phyloP scores from a whole-genome alignment of 306 rosid species.

The Rosa lucieae region DNA sequence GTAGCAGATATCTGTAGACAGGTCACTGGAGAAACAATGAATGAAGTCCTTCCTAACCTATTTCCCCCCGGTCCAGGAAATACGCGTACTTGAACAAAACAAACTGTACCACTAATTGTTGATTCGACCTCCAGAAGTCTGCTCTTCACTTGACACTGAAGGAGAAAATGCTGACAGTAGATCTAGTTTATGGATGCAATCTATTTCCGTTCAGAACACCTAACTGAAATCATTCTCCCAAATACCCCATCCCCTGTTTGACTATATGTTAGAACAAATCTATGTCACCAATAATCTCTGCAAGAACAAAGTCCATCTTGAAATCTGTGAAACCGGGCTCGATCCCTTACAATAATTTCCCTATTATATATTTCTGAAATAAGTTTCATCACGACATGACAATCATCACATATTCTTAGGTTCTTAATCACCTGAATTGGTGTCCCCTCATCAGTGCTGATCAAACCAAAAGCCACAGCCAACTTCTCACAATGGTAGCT shows the following conservation, averaged over 20 bases:
- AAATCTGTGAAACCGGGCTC: constrained; percentile 85
- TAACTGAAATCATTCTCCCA: neutral
- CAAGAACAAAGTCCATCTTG: constrained; percentile 77
- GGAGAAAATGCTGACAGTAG: neutral
- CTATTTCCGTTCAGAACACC: neutral
- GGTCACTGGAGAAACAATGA: neutral
- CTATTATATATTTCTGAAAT: constrained; percentile 57
- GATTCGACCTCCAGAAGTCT: neutral
- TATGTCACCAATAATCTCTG: constrained; percentile 79
- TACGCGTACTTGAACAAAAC: neutral
- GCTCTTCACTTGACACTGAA: neutral
- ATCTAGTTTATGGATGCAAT: neutral
- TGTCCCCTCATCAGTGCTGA: constrained; percentile 59
- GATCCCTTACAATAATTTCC: constrained; percentile 81
- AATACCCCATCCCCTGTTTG: neutral
- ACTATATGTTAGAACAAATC: neutral
- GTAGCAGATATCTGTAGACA: neutral
- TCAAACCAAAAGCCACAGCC: constrained; percentile 85
- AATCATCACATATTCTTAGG: constrained; percentile 82
- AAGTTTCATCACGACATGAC: constrained; percentile 74
- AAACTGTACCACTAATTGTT: neutral
- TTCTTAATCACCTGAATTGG: constrained; percentile 82
- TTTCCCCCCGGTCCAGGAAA: neutral
- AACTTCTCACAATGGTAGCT: constrained; percentile 85
- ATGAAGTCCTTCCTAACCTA: neutral